A percentile compares a stretch with the other conserved stretches of the same genome.
Conservation (phyloP, 768 basidiomycete species). For the Tulasnella calospora region DNA sequence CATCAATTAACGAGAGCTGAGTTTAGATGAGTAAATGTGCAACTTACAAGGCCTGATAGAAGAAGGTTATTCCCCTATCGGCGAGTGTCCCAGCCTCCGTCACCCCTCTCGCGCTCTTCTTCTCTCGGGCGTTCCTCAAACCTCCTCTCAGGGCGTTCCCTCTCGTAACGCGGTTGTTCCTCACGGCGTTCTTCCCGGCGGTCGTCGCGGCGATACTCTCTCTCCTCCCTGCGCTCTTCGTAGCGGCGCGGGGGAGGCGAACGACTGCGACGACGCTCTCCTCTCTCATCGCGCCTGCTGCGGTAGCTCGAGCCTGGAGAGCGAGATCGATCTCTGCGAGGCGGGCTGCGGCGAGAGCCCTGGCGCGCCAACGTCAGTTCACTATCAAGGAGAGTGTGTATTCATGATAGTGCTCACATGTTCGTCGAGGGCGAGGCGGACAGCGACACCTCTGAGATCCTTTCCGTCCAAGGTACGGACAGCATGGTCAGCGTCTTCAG, state of each 20-base stretch:
- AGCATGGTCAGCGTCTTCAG: slow-evolving; percentile 92
- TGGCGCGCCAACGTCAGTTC: slow-evolving; percentile 24
- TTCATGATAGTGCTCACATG: slow-evolving; percentile 39
- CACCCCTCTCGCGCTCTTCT: slow-evolving; percentile 12
- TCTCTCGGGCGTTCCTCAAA: not conserved
- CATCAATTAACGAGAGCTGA: not conserved
- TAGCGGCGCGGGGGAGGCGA: slow-evolving; percentile 47
- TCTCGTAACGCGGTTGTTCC: slow-evolving; percentile 39
- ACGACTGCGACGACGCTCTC: slow-evolving; percentile 46
- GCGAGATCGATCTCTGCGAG: slow-evolving; percentile 74
- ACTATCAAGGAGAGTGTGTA: slow-evolving; percentile 30
- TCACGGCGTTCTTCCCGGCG: slow-evolving; percentile 75
- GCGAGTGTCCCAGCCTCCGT: slow-evolving; percentile 15
- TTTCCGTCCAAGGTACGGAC: slow-evolving; percentile 78
- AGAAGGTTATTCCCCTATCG: slow-evolving; percentile 7
- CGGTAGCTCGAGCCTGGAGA: slow-evolving; percentile 51
- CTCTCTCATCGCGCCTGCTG: slow-evolving; percentile 57
- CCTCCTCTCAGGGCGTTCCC: slow-evolving; percentile 9
- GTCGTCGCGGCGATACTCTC: slow-evolving; percentile 64
- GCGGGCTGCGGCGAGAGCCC: slow-evolving; percentile 29
- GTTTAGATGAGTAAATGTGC: not conserved
- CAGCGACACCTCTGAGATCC: slow-evolving; percentile 78
- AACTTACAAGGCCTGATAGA: not conserved
- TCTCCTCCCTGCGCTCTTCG: slow-evolving; percentile 70
- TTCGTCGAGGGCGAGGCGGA: slow-evolving; percentile 65